Base-by-base conservation (phyloP, 164 flowering plant genomes). In the Cinnamomum chago region DNA sequence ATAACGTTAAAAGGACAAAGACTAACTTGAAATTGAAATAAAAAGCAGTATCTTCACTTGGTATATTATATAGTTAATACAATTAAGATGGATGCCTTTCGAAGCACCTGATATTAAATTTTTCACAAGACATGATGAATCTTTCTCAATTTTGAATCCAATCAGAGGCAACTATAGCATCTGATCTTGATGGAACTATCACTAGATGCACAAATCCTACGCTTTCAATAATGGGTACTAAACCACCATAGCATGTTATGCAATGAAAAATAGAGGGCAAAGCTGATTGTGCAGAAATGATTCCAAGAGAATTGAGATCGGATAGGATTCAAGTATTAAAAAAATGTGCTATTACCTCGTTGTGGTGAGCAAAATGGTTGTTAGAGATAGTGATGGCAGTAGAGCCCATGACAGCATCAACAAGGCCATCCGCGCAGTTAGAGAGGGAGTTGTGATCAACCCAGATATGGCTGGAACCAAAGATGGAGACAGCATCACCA, bases 351-450 rank as follows among this genome's bases (percentile, higher is more conserved):
- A 20, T 1, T 28, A 92, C 98, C 95, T 95, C 99, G 77, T 95
- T 93, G 82, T 95, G 99, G 86, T 95, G 99, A 64, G 99, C 79
- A 24, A 95, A 76, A 79, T 89, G 80, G 76, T 90, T 90, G 92
- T 95, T 95, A 30, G 99, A 90, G 65, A 95, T 84, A 79, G 98
- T 92, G 79, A 94, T 91, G 66, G 97, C 90, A 58, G 98, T 94
- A 20, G 98, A 94, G 65, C 97, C 98, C 97, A 94, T 90, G 72
- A 94, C 88, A 76, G 97, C 98, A 79, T 94, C 98, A 30, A 94
- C 88, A n/a, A 94, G 97, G 7, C 98, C 98, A 79, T 94, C 98
- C 9, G 97, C 92, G 70, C 98, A 95, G 58, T 84, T 75, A 33
- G 97, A 90, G 58, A 95, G 89, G 0, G 98, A 95, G 72, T 86